Evolutionary conservation across 805 yeast species (phyloP), one percentile per base, ranked within the genome.

Genomic region (Kluyveromyces nonfermentans): DNA sequence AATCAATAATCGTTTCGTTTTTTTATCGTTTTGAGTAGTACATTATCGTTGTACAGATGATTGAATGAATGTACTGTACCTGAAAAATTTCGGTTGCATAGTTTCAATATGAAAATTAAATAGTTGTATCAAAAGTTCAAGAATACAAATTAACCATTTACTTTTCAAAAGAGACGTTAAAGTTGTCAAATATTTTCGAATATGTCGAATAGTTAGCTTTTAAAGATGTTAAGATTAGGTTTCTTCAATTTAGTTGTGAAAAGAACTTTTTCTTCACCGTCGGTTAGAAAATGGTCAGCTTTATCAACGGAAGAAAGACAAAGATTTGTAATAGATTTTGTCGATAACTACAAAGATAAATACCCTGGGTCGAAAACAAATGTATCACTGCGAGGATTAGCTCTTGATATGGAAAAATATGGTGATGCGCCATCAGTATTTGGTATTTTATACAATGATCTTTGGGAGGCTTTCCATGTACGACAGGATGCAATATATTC

Each of bases 311-410:
- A 25, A 3, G 62, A 61, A 41, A 57, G 54, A 41, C 62, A 55
- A 38, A 16, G 39, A 6, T 61, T 61, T 31, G 55, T 57, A 1
- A 46, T 46, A 19, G 46, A 45, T 3, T 61, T 60, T 51, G 56
- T 56, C 9, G 46, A 48, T 12, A 56, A 49, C 42, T 57, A 58
- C 44, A 54, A 50, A 33, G 41, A 25, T 9, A 55, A 54, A 30
- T 60, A 57, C 43, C 65, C 65, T 15, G 54, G 56, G 3, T 59
- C 63, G 5, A 56, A 50, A 40, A 59, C 64, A 7, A 61, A 57
- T 44, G 52, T 53, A 0, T 59, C 63, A 9, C 43, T 61, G 30
- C 46, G 48, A n/a, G 56, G 51, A 10, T 41, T 61, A 37, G 45
- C 52, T 8, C 31, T 50, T 10, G 56, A 52, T 12, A 50, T 54